Conservation (phyloP, 257 asterid species). For the Nicotiana undulata region DNA sequence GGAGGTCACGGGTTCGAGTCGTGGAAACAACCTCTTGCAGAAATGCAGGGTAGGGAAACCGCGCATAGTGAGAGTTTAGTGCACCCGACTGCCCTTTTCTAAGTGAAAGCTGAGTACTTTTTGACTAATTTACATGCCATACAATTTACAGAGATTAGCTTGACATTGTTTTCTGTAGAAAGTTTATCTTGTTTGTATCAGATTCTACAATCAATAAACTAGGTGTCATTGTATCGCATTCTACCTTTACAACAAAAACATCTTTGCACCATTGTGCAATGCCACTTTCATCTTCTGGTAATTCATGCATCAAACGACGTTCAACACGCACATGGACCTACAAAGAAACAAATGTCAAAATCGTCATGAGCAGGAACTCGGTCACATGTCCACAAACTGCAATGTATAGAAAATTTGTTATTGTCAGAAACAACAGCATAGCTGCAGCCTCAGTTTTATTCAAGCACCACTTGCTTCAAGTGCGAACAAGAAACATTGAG, state of each 20-base stretch:
- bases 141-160: too few species aligned
- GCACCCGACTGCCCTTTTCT: too few species aligned
- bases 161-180: neutral
- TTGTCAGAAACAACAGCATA: neutral
- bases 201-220: neutral
- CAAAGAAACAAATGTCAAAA: constrained; percentile 6
- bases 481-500: neutral
- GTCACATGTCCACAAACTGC: neutral
- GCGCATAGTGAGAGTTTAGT: too few species aligned
- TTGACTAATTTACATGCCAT: neutral
- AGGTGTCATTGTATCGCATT: neutral
- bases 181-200: neutral
- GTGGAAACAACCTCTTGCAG: too few species aligned
- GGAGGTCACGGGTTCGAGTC: too few species aligned
- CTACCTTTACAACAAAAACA: constrained; percentile 66
- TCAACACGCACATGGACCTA: constrained; percentile 80
- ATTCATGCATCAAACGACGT: constrained; percentile 53
- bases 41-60: too few species aligned
- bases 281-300: constrained; percentile 62
- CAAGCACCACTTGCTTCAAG: neutral
- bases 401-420: neutral
- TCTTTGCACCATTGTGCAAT: constrained; percentile 94
- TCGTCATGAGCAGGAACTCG: neutral
- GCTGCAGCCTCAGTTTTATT: neutral
- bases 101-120: too few species aligned